Percentiles rank a stretch among this genome's conserved stretches.
These are phyloP conservation scores for Erysimum pusillum DNA, from an alignment of 441 rosid genomes.

Conservation along the genomic window DNA sequence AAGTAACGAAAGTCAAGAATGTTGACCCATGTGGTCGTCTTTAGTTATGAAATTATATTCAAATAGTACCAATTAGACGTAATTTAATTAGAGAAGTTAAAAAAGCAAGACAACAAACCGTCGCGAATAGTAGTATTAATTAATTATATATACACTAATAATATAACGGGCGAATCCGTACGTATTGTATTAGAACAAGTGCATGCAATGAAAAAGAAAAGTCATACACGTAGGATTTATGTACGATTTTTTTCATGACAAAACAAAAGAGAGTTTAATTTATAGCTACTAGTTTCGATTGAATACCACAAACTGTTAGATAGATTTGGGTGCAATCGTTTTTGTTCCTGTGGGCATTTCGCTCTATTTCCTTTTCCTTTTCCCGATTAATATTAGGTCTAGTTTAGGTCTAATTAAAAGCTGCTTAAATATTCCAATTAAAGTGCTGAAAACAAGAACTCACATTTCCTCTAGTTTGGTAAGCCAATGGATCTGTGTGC, in stretches of 20 bases:
- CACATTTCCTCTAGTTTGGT: conserved; percentile 19
- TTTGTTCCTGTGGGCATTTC: conserved; percentile 38
- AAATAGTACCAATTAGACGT: conserved; percentile 27
- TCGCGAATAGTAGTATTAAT: not conserved
- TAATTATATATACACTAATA: not conserved
- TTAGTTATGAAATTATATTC: conserved; percentile 31
- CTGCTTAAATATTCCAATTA: not conserved
- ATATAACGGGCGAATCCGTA: conserved; percentile 26
- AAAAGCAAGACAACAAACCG: conserved; percentile 20
- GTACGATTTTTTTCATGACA: conserved; percentile 34
- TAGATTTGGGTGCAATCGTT: conserved; percentile 30
- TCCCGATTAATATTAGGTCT: not conserved
- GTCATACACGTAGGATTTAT: conserved; percentile 24
- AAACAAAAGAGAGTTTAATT: conserved; percentile 37
- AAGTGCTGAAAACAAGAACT: conserved; percentile 24
- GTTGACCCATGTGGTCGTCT: conserved; percentile 45
- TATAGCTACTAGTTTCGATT: conserved; percentile 35
- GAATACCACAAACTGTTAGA: conserved; percentile 38
- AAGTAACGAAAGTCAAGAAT: conserved; percentile 50
- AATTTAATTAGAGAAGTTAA: conserved; percentile 27
- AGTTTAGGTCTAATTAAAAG: conserved; percentile 19
- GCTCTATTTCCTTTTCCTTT: conserved; percentile 2
- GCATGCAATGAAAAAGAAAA: conserved; percentile 27
- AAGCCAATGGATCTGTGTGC: conserved; percentile 26
- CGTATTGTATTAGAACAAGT: conserved; percentile 9